phyloP scores from a whole-genome alignment of 106 monocot species.

The Allium sativum region DNA sequence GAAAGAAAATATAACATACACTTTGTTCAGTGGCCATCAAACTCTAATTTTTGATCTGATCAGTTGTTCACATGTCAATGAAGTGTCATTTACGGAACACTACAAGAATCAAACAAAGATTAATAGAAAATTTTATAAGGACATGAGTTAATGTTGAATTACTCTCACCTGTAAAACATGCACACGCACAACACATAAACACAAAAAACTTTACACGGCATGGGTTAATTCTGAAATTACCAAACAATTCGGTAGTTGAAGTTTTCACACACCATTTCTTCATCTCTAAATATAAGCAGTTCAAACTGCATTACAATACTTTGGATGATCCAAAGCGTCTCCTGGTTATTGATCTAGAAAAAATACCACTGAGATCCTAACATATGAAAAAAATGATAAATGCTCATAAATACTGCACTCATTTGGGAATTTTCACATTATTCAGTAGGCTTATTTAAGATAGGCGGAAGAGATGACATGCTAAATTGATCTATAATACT shows the following conservation, averaged over 20 bases:
- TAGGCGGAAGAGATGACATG: constrained; percentile 40
- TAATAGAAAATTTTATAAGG: neutral
- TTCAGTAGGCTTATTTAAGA: constrained; percentile 44
- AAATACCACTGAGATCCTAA: constrained; percentile 5
- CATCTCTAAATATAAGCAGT: constrained; percentile 41
- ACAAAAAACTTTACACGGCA: no score
- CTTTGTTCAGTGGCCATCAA: constrained; percentile 96
- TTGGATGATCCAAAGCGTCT: constrained; percentile 32
- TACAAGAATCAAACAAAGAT: constrained; percentile 19
- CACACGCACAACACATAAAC: neutral
- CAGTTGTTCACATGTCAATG: constrained; percentile 22
- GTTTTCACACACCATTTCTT: constrained; percentile 25
- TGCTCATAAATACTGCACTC: constrained; percentile 13
- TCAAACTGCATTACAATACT: constrained; percentile 67
- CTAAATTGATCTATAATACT: constrained; percentile 9
- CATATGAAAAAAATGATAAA: neutral
- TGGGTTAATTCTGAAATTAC: neutral
- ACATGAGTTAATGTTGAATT: neutral
- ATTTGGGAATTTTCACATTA: constrained; percentile 32
- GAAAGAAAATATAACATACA: constrained; percentile 28
- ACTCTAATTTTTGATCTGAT: constrained; percentile 81
- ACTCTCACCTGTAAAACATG: neutral
- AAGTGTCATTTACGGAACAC: constrained; percentile 43
- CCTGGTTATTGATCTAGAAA: no score
- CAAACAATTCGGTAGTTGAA: neutral